Evolutionary conservation across 768 basidiomycete species (phyloP).

Genomic region (Collybia sp.): DNA sequence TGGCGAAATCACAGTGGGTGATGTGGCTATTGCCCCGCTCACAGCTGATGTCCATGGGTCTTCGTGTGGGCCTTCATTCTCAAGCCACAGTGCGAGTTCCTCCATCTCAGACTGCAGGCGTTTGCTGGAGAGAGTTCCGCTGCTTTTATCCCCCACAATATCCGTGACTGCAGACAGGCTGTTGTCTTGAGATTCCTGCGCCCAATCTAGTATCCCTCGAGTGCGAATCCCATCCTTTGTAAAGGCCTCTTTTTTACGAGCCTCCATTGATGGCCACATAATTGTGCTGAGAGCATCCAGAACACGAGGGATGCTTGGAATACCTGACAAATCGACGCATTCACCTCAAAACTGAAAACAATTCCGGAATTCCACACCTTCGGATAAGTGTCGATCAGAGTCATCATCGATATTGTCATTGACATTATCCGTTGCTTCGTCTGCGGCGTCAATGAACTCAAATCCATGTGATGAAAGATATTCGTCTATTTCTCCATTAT

Average conservation of each 20-base stretch:
- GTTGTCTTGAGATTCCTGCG: constrained; percentile 32
- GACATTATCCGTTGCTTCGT: constrained; percentile 5
- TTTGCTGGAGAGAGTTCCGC: constrained; percentile 6
- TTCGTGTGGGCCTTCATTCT: constrained; percentile 31
- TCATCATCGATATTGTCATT: constrained; percentile 9
- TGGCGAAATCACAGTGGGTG: constrained; percentile 17
- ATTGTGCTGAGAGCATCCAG: constrained; percentile 79
- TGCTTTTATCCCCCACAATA: background rate
- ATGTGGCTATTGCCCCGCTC: constrained; percentile 19
- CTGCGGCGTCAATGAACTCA: constrained; percentile 66
- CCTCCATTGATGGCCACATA: constrained; percentile 82
- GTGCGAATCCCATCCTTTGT: constrained; percentile 16
- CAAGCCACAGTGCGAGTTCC: constrained; percentile 59
- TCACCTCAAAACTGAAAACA: background rate
- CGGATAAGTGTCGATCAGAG: constrained; percentile 5
- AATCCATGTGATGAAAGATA: constrained; percentile 69
- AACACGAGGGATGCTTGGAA: constrained; percentile 58
- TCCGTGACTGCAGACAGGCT: constrained; percentile 18
- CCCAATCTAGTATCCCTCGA: constrained; percentile 36
- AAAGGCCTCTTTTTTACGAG: constrained; percentile 11
- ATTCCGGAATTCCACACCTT: constrained; percentile 19
- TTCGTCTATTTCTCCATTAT: constrained; percentile 55
- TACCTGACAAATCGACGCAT: constrained; percentile 24
- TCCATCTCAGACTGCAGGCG: constrained; percentile 44
- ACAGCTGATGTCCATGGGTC: constrained; percentile 38